These are phyloP conservation scores for Pyrenochaeta sp. DNA, from an alignment of 2,329 filamentous ascomycete species.

Conservation along the genomic window DNA sequence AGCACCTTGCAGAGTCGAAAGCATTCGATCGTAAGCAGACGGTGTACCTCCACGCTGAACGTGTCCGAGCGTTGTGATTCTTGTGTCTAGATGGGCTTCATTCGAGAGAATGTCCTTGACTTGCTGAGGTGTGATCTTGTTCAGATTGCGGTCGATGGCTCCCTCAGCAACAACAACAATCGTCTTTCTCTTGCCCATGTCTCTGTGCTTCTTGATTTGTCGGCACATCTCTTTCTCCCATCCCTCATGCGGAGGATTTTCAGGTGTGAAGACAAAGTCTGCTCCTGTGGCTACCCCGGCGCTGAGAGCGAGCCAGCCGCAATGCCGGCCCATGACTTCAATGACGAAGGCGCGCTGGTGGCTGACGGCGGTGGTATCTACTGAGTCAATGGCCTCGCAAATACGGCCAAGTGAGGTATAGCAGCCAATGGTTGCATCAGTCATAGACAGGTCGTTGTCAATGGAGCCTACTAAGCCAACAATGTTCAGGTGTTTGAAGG, in stretches of 20 bases:
- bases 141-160: conserved; percentile 73
- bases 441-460: conserved; percentile 97
- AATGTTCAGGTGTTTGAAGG: conserved; percentile 90
- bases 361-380: conserved; percentile 92
- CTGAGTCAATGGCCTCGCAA: conserved; percentile 95
- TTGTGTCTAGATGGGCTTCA: conserved; percentile 84
- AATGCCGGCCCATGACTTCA: conserved; percentile 95
- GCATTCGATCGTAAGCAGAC: conserved; percentile 92
- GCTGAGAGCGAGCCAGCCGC: conserved; percentile 97
- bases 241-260: conserved; percentile 85
- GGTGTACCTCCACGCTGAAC: conserved; percentile 95
- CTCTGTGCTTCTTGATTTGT: conserved; percentile 71
- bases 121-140: conserved; percentile 80
- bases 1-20: conserved; percentile 81
- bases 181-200: conserved; percentile 92
- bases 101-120: conserved; percentile 90
- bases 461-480: conserved; percentile 96
- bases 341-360: conserved; percentile 97
- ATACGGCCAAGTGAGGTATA: conserved; percentile 94
- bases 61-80: conserved; percentile 93
- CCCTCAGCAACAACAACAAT: conserved; percentile 98
- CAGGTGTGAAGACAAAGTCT: conserved; percentile 96
- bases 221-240: conserved; percentile 69
- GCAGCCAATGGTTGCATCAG: conserved; percentile 95
- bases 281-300: conserved; percentile 93